These are phyloP conservation scores for Chaetomium globosum DNA, from an alignment of 2,329 filamentous ascomycete genomes.

Conservation along the genomic window DNA sequence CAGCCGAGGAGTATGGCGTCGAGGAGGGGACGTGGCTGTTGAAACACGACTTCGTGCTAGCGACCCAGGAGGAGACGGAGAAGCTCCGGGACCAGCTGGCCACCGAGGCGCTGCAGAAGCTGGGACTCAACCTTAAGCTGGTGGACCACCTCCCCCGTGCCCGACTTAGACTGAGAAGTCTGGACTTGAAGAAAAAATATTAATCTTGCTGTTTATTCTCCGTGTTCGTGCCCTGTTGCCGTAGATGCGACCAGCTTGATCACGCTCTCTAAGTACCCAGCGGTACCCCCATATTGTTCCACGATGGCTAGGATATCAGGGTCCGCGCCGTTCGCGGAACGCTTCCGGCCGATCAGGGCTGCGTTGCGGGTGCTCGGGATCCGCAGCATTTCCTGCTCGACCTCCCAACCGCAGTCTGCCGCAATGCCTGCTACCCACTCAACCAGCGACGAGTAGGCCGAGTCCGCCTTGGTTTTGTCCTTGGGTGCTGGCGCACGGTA, in stretches of 20 bases:
- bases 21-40: conserved; percentile 65
- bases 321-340: conserved; percentile 37
- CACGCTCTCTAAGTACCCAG: conserved; percentile 62
- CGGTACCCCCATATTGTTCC: conserved; percentile 56
- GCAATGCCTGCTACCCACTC: conserved; percentile 74
- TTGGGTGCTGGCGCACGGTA: conserved; percentile 68
- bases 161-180: conserved; percentile 57
- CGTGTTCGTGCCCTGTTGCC: conserved; percentile 11
- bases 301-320: conserved; percentile 52
- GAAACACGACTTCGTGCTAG: conserved; percentile 76
- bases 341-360: conserved; percentile 70
- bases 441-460: conserved; percentile 81
- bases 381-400: conserved; percentile 82
- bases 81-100: conserved; percentile 66
- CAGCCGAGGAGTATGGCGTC: conserved; percentile 64
- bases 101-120: conserved; percentile 64
- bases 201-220: conserved; percentile 16
- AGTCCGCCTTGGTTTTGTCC: conserved; percentile 56
- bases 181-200: conserved; percentile 7
- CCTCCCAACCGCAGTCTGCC: conserved; percentile 69
- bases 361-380: conserved; percentile 92
- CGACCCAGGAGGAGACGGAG: conserved; percentile 69
- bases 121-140: conserved; percentile 71
- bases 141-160: conserved; percentile 77
- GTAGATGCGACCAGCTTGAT: conserved; percentile 55